These are phyloP conservation scores for Pseudopyrenochaeta lycopersici DNA, from an alignment of 2,329 filamentous ascomycete genomes.

Conservation along the genomic window DNA sequence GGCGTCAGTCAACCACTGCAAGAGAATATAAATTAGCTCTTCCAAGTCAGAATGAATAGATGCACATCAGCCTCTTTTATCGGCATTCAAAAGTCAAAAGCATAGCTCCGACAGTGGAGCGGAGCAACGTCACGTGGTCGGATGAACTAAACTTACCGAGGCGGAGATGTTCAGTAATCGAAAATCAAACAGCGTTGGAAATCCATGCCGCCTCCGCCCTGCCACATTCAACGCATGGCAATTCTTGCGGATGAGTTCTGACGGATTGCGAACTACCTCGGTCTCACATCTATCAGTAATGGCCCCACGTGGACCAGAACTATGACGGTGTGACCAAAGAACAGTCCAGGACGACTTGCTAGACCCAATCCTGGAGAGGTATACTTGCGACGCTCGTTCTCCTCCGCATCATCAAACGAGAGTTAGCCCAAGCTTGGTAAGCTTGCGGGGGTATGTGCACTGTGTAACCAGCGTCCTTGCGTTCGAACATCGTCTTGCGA, in stretches of 20 bases:
- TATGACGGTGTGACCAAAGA: neutral
- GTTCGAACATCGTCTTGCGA: neutral
- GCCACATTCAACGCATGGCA: neutral
- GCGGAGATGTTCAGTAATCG: neutral
- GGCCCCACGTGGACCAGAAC: neutral
- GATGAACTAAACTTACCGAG: neutral
- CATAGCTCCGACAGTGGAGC: neutral
- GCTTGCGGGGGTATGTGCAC: slow-evolving; percentile 7
- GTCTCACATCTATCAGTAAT: neutral
- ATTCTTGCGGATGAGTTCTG: neutral
- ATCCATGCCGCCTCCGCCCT: neutral
- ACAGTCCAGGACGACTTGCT: neutral
- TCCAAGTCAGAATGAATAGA: neutral
- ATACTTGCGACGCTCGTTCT: too few species aligned
- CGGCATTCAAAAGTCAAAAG: too few species aligned
- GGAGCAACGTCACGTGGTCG: neutral
- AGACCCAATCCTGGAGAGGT: neutral
- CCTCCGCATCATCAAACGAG: neutral
- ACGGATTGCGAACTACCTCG: neutral
- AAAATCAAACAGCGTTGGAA: neutral
- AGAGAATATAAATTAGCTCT: neutral
- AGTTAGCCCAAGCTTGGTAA: slow-evolving; percentile 13
- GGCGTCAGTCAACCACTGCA: neutral
- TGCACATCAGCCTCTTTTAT: neutral
- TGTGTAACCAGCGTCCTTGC: slow-evolving; percentile 15